phyloP scores from a whole-genome alignment of 1,139 yeast genomes.

The Nematodospora anomalae region DNA sequence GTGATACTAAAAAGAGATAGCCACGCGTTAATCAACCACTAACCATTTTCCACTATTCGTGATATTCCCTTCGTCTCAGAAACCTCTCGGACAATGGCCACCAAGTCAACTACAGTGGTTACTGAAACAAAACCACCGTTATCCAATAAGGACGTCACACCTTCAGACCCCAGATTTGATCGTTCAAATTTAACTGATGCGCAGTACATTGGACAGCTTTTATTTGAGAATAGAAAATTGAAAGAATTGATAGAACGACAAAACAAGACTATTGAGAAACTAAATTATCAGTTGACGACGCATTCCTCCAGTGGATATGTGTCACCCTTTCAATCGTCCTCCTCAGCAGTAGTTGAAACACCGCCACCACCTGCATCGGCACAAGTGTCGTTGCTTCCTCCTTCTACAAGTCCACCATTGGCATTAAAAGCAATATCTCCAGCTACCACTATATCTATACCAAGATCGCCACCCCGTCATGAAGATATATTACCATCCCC shows the following conservation, averaged over 20 bases:
- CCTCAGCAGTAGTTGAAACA: neutral
- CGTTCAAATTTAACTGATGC: constrained; percentile 29
- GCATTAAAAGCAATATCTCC: neutral
- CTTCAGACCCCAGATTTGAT: constrained; percentile 41
- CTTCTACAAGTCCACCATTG: neutral
- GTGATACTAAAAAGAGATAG: too few relatives aligned
- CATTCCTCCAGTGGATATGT: neutral
- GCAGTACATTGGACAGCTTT: constrained; percentile 36
- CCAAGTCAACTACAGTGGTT: neutral
- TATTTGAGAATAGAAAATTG: constrained; percentile 41
- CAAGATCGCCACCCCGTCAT: neutral
- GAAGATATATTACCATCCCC: neutral
- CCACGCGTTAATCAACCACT: too few relatives aligned
- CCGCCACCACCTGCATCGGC: neutral
- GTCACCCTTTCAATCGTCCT: too few relatives aligned
- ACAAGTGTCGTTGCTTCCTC: constrained; percentile 1
- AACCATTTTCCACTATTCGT: too few relatives aligned
- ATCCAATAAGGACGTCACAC: constrained; percentile 23
- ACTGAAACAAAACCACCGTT: neutral
- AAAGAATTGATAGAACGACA: constrained; percentile 10
- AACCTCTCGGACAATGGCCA: neutral
- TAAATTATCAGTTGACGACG: constrained; percentile 1
- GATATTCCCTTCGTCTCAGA: too few relatives aligned
- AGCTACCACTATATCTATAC: neutral
- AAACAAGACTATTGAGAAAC: constrained; percentile 7